These are phyloP conservation scores for Fraxinus platypoda DNA, from an alignment of 305 asterid genomes.

Conservation along the genomic window DNA sequence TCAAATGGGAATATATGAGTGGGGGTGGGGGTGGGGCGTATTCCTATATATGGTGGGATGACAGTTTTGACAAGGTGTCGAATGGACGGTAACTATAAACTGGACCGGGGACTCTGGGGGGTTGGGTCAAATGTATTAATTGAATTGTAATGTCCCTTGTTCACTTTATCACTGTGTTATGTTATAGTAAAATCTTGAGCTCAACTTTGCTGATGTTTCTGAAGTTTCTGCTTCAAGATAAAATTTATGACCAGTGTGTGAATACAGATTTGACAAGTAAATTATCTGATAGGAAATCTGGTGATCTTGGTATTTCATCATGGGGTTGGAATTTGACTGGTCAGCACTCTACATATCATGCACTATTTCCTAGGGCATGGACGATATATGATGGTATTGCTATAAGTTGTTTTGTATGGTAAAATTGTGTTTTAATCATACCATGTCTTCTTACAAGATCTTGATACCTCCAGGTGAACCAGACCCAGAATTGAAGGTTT, in stretches of 20 bases:
- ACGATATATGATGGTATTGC: constrained; percentile 86
- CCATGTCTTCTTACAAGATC: constrained; percentile 17
- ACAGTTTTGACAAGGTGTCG: background rate
- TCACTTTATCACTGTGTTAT: background rate
- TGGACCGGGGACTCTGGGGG: background rate
- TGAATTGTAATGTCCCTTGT: background rate
- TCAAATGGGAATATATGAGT: background rate
- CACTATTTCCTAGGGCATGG: constrained; percentile 97
- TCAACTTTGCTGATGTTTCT: background rate
- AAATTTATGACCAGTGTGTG: background rate
- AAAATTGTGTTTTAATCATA: constrained; percentile 11
- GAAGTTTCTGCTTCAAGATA: constrained; percentile 17
- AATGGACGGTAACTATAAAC: background rate
- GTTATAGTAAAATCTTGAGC: background rate
- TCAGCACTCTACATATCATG: constrained; percentile 99
- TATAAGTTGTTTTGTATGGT: constrained; percentile 2
- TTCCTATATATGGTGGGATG: background rate
- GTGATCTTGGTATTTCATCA: constrained; percentile 90
- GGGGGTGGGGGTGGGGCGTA: background rate
- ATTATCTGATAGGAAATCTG: constrained; percentile 59
- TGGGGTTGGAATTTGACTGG: constrained; percentile 99
- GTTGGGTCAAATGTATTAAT: background rate
- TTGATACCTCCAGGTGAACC: constrained; percentile 77
- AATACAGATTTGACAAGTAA: constrained; percentile 7
- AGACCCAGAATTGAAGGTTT: constrained; percentile 90